These are phyloP conservation scores for Botrytis medusae DNA, from an alignment of 2,329 filamentous ascomycete species.

Conservation along the genomic window DNA sequence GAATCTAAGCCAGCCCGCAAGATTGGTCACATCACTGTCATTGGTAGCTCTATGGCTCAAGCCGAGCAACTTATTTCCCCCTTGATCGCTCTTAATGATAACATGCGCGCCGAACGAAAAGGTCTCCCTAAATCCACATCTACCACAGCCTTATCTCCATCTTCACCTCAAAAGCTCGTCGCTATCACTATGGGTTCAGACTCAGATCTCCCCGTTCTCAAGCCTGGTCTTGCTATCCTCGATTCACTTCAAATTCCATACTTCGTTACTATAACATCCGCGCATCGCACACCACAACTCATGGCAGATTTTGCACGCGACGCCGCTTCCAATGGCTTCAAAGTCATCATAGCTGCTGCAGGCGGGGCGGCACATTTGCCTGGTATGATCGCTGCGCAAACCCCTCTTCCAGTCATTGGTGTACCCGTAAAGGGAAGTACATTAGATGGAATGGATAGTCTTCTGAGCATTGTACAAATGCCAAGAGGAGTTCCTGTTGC, in stretches of 20 bases:
- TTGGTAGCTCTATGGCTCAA: constrained; percentile 63
- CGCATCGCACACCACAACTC: constrained; percentile 69
- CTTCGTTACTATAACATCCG: constrained; percentile 74
- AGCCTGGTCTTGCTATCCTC: constrained; percentile 54
- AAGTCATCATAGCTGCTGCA: constrained; percentile 55
- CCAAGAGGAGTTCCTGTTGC: constrained; percentile 70
- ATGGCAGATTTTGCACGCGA: constrained; percentile 64
- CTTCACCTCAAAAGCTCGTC: constrained; percentile 54
- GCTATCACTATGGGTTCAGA: constrained; percentile 81
- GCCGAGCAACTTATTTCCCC: constrained; percentile 68
- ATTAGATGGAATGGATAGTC: constrained; percentile 58
- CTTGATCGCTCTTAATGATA: constrained; percentile 64
- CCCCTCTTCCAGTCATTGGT: constrained; percentile 66
- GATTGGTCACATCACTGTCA: constrained; percentile 90
- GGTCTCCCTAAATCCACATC: constrained; percentile 42
- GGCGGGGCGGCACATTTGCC: constrained; percentile 62
- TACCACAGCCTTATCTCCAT: constrained; percentile 39
- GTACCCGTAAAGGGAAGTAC: constrained; percentile 74
- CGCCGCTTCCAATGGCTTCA: constrained; percentile 34
- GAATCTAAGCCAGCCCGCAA: constrained; percentile 83
- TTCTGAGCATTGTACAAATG: constrained; percentile 77
- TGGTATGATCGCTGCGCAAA: constrained; percentile 24
- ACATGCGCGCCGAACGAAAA: constrained; percentile 55
- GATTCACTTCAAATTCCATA: constrained; percentile 68
- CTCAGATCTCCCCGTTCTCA: constrained; percentile 70